These are phyloP conservation scores for Silene vulgaris DNA, from an alignment of 179 eudicot species.

Conservation along the genomic window DNA sequence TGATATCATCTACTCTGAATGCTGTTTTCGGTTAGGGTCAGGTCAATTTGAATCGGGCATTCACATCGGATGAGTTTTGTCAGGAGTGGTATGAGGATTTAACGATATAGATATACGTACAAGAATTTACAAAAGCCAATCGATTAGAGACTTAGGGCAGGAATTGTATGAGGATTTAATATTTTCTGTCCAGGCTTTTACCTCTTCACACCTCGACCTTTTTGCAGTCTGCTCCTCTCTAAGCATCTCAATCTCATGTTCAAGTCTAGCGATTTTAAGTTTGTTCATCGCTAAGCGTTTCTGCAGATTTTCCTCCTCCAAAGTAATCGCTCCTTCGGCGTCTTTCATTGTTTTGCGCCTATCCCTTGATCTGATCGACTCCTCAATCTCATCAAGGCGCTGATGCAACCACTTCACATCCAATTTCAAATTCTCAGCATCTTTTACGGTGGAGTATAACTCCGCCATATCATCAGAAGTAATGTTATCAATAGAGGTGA, in stretches of 20 bases:
- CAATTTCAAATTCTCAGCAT: slow-evolving; percentile 1
- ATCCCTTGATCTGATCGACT: slow-evolving; percentile 8
- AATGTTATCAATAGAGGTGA: background rate
- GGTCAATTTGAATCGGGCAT: no score
- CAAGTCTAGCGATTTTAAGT: slow-evolving; percentile 1
- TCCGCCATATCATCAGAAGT: background rate
- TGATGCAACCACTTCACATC: slow-evolving; percentile 15
- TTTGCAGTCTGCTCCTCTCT: background rate
- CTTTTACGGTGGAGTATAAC: slow-evolving; percentile 1
- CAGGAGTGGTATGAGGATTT: background rate
- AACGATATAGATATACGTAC: background rate
- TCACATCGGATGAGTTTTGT: no score
- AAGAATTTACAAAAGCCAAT: background rate
- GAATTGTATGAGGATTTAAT: background rate
- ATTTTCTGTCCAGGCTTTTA: slow-evolving; percentile 2
- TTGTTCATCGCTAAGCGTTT: slow-evolving; percentile 7
- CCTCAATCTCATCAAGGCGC: slow-evolving; percentile 8
- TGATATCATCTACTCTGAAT: no score
- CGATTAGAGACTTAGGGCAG: background rate
- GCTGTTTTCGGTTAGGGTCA: no score
- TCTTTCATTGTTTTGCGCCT: background rate
- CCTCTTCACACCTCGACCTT: background rate
- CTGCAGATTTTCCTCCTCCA: background rate
- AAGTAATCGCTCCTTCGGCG: background rate
- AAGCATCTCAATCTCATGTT: slow-evolving; percentile 7